phyloP scores from a whole-genome alignment of 2,329 filamentous ascomycete genomes.

The Coniella lustricola region DNA sequence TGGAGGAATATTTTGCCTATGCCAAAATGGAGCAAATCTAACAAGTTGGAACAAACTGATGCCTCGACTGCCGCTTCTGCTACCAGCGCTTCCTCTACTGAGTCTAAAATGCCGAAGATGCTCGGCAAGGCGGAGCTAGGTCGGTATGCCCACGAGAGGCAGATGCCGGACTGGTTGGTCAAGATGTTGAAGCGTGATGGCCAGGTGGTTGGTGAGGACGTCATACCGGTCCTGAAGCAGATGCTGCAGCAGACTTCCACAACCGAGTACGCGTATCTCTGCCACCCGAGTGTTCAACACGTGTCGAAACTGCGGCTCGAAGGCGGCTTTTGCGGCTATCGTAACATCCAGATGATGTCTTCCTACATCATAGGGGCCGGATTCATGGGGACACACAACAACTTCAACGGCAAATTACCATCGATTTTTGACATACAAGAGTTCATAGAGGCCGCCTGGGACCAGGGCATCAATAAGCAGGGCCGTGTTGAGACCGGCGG shows the following conservation, averaged over 20 bases:
- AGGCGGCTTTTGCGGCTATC: conserved; percentile 89
- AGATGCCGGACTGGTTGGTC: conserved; percentile 66
- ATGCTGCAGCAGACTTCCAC: conserved; percentile 57
- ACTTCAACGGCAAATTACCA: conserved; percentile 58
- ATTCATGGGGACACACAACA: conserved; percentile 47
- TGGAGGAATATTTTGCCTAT: conserved; percentile 15
- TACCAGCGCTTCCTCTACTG: conserved; percentile 1
- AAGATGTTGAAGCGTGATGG: conserved; percentile 54
- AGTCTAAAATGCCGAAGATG: conserved; percentile 8
- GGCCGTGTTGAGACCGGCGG: conserved; percentile 79
- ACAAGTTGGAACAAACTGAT: conserved; percentile 1
- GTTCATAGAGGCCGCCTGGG: conserved; percentile 82
- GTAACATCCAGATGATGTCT: conserved; percentile 87
- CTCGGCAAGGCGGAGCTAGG: conserved; percentile 57
- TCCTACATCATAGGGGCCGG: conserved; percentile 64
- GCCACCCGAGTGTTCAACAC: conserved; percentile 67
- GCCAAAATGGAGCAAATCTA: conserved; percentile 11
- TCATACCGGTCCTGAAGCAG: conserved; percentile 56
- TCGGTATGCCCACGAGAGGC: conserved; percentile 63
- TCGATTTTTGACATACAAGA: conserved; percentile 79
- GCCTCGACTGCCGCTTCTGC: not conserved
- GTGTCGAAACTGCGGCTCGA: conserved; percentile 76
- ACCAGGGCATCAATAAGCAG: conserved; percentile 68
- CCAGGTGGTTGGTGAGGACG: conserved; percentile 46
- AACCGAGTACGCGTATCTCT: conserved; percentile 70